Base-by-base conservation (phyloP, 2,329 filamentous ascomycete genomes). In the Hymenoscyphus repandus region DNA sequence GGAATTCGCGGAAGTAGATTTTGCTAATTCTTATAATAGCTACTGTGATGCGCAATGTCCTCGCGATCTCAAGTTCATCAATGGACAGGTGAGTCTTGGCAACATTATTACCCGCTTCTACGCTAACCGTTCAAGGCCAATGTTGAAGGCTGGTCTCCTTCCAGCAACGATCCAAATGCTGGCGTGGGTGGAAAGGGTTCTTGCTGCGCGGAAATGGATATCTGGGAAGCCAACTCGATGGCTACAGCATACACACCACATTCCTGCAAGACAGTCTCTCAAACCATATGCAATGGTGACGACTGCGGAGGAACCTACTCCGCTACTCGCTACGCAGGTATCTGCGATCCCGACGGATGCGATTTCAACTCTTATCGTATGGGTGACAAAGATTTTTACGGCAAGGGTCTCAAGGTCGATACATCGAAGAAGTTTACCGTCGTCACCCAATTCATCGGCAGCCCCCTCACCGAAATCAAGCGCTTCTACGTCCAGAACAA, bases 181-280 rank as follows among this genome's bases (percentile, higher is more conserved):
- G 80, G 79, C 50, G 63, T 68, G 20, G 78, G 77, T 36, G 67
- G 68, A 39, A 69, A 75, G 45, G 83, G 83, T 54, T 73, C 81
- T 36, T 86, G 83, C 75, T 86, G 83, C 67, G 70, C 76, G 39
- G 83, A 86, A 68, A 82, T 87, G 76, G 83, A 86, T 60, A 74
- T 83, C 64, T 83, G 80, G 79, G 80, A 84, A 66, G 79, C 79
- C 49, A 83, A 84, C 70, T 74, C 70, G 47, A 72, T 80, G 58
- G 75, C 79, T 11, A 73, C 72, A 20, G 80, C 80, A 32, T 71
- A 74, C 55, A 84, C 80, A 7, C 79, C 80, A 30, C 80, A 83
- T 64, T 71, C 75, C 41, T 82, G 79, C 69, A 69, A 76, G 68
- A 57, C 54, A 5, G 49, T 53, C 18, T 64, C 49, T 60, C 65